These are phyloP conservation scores for Boletus patriciae DNA, from an alignment of 768 basidiomycete species.

Conservation along the genomic window DNA sequence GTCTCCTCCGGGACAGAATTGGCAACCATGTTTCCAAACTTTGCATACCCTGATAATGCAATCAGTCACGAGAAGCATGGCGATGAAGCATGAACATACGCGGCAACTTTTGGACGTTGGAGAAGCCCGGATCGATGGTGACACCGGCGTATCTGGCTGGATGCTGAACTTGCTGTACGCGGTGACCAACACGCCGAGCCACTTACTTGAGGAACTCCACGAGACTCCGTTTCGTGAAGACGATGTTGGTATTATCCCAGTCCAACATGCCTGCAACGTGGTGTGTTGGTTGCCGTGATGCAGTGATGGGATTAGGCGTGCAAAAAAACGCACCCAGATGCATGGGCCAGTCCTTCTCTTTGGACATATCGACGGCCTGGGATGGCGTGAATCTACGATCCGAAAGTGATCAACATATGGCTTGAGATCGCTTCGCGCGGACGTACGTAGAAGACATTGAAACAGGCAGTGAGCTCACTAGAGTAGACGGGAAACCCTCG, in stretches of 20 bases:
- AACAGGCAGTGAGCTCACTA: not conserved
- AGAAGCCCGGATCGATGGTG: slow-evolving; percentile 75
- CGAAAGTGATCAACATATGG: not conserved
- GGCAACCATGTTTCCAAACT: slow-evolving; percentile 55
- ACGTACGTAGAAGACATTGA: slow-evolving; percentile 31
- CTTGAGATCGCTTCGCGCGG: not conserved
- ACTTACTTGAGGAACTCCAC: slow-evolving; percentile 76
- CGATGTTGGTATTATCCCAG: slow-evolving; percentile 74
- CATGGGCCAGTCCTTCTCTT: slow-evolving; percentile 72
- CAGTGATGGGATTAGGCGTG: not conserved
- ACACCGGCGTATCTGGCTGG: slow-evolving; percentile 62
- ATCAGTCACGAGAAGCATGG: not conserved
- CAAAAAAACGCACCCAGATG: slow-evolving; percentile 50
- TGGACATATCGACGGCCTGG: slow-evolving; percentile 55
- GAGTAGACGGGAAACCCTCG: not conserved
- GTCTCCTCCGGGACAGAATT: slow-evolving; percentile 27
- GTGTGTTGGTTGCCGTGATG: not conserved
- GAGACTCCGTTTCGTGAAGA: slow-evolving; percentile 76
- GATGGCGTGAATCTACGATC: slow-evolving; percentile 56
- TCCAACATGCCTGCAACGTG: slow-evolving; percentile 64
- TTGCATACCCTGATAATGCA: slow-evolving; percentile 57
- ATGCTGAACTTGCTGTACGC: slow-evolving; percentile 26
- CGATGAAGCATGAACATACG: slow-evolving; percentile 40
- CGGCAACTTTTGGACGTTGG: slow-evolving; percentile 73
- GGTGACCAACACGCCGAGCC: not conserved